phyloP scores from a whole-genome alignment of 2,329 filamentous ascomycete genomes.

The Nemania sp. region DNA sequence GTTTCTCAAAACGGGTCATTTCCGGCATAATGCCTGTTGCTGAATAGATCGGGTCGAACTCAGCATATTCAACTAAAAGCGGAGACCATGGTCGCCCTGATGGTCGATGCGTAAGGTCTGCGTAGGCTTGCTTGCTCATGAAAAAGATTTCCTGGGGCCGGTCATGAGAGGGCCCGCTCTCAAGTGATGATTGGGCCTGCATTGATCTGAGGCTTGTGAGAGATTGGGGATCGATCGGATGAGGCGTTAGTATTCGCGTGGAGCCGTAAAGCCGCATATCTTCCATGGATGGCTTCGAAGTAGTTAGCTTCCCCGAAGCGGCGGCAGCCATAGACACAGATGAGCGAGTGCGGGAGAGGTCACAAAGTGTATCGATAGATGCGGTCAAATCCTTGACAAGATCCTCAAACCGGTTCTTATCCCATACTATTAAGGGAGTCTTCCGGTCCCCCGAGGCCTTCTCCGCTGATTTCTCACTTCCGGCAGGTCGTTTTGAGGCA shows the following conservation, averaged over 20 bases:
- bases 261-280: slow-evolving; percentile 68
- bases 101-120: slow-evolving; percentile 59
- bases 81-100: slow-evolving; percentile 62
- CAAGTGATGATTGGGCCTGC: slow-evolving; percentile 55
- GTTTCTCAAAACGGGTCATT: slow-evolving; percentile 73
- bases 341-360: slow-evolving; percentile 75
- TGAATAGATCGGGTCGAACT: slow-evolving; percentile 72
- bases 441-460: slow-evolving; percentile 62
- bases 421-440: slow-evolving; percentile 69
- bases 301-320: slow-evolving; percentile 52
- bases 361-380: slow-evolving; percentile 83
- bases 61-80: slow-evolving; percentile 78
- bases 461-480: slow-evolving; percentile 55
- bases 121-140: slow-evolving; percentile 65
- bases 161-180: slow-evolving; percentile 47
- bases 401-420: slow-evolving; percentile 80
- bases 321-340: slow-evolving; percentile 55
- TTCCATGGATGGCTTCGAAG: slow-evolving; percentile 55
- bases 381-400: slow-evolving; percentile 79
- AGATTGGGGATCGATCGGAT: slow-evolving; percentile 67
- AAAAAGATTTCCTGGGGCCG: slow-evolving; percentile 62
- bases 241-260: slow-evolving; percentile 70
- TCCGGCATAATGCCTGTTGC: slow-evolving; percentile 72
- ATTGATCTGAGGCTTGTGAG: slow-evolving; percentile 62
- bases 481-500: slow-evolving; percentile 64